Evolutionary conservation across 345 rosid species (phyloP).

Genomic region (Xanthoceras sorbifolium): DNA sequence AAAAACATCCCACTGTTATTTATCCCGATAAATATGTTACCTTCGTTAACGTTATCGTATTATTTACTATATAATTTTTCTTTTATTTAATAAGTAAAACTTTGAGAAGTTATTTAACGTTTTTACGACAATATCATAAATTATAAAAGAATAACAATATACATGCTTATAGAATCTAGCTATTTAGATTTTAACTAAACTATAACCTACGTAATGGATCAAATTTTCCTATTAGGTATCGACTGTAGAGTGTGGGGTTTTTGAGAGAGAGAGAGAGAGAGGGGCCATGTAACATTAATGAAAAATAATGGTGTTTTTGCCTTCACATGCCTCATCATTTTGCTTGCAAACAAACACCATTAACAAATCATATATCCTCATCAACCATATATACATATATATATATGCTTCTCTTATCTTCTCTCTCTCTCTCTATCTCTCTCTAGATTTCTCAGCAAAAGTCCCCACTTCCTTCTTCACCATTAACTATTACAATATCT

Average conservation of each 20-base stretch:
- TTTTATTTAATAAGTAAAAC: no score
- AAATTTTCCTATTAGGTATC: no score
- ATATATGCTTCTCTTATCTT: constrained; percentile 4
- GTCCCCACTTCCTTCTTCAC: constrained; percentile 16
- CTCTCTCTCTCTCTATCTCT: neutral
- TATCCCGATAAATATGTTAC: no score
- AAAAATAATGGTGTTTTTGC: constrained; percentile 15
- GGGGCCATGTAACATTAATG: constrained; percentile 11
- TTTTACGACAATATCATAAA: no score
- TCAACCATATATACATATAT: constrained; percentile 11
- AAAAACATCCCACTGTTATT: no score
- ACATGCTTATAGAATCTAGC: no score
- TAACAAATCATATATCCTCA: constrained; percentile 1
- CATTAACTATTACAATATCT: neutral
- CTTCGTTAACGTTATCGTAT: no score
- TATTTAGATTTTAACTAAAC: no score
- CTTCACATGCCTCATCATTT: constrained; percentile 31
- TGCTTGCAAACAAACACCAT: constrained; percentile 29
- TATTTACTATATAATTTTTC: no score
- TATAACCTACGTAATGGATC: no score
- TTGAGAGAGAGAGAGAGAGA: neutral
- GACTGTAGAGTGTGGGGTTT: neutral
- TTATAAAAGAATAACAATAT: no score
- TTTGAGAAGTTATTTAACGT: no score
- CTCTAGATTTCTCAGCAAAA: constrained; percentile 1